Evolutionary conservation across 1,284 basidiomycete species (phyloP).

Genomic region (Fomitopsis palustris): DNA sequence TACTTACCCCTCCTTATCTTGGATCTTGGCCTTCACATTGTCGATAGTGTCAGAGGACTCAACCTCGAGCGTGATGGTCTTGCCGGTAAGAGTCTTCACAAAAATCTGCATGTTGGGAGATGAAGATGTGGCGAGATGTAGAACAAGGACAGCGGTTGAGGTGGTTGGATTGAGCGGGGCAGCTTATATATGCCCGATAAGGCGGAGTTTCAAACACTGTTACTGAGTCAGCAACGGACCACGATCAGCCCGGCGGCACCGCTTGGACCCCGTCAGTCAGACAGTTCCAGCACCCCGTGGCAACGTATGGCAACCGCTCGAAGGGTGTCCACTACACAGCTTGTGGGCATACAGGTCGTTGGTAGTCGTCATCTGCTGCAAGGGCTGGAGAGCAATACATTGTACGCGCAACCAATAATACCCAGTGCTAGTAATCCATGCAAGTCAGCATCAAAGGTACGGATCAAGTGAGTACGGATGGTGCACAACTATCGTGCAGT

Average conservation of each 20-base stretch:
- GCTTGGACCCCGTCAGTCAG: background rate
- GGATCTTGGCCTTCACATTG: slow-evolving; percentile 1
- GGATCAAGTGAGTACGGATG: too few species aligned
- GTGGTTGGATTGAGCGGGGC: slow-evolving; percentile 4
- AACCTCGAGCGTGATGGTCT: slow-evolving; percentile 1
- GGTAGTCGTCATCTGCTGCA: too few species aligned
- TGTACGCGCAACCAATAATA: too few species aligned
- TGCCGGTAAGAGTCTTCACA: slow-evolving; percentile 77
- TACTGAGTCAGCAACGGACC: slow-evolving; percentile 19
- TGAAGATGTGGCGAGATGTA: background rate
- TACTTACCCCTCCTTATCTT: slow-evolving; percentile 62
- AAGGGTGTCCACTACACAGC: background rate
- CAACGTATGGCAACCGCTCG: background rate
- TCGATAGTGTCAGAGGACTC: slow-evolving; percentile 2
- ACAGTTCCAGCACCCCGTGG: background rate
- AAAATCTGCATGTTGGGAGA: slow-evolving; percentile 67
- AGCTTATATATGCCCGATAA: slow-evolving; percentile 15
- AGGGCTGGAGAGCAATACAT: too few species aligned
- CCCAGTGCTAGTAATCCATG: too few species aligned
- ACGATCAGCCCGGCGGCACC: slow-evolving; percentile 2
- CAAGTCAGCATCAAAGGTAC: too few species aligned
- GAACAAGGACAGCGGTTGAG: background rate
- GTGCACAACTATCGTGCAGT: too few species aligned
- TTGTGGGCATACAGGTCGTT: background rate
- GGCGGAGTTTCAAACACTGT: slow-evolving; percentile 19